Conservation (phyloP, 352 stramenopile species). For the Blastocystis hominis region DNA sequence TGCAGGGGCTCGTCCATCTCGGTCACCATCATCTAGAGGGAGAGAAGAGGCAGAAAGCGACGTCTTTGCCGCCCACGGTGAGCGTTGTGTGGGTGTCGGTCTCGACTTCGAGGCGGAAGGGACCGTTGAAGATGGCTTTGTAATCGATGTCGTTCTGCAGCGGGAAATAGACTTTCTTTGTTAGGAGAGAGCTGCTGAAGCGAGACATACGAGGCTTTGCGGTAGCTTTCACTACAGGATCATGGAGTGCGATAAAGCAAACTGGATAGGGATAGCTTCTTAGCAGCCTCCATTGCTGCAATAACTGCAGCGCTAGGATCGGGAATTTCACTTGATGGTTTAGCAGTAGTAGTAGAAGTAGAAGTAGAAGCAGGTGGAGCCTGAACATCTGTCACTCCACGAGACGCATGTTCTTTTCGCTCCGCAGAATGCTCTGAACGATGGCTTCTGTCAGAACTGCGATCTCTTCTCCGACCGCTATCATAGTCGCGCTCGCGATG, state of each 20-base stretch:
- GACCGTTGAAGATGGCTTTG: conserved; percentile 23
- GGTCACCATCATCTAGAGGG: not conserved
- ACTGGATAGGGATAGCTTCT: conserved; percentile 3
- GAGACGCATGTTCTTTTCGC: not conserved
- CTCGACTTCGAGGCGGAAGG: conserved; percentile 16
- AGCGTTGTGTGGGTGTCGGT: conserved; percentile 45
- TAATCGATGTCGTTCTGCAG: conserved; percentile 41
- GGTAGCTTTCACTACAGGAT: not conserved
- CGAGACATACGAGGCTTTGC: conserved; percentile 21
- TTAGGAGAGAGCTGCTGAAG: conserved; percentile 33
- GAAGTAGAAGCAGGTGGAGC: not conserved
- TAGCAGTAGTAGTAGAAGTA: not conserved
- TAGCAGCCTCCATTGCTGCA: conserved; percentile 46
- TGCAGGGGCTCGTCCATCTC: conserved; percentile 39
- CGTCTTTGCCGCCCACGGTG: not conserved
- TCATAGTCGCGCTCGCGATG: not conserved
- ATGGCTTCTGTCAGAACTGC: not conserved
- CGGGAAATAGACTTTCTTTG: conserved; percentile 50
- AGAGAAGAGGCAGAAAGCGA: not conserved
- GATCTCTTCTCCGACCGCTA: not conserved
- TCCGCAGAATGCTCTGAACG: not conserved
- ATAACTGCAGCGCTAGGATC: conserved; percentile 13
- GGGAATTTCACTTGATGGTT: not conserved
- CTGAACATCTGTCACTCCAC: not conserved
- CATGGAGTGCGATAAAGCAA: not conserved